A percentile compares a stretch with the other conserved stretches of the same genome.
These are phyloP conservation scores for Stropharia rugosoannulata DNA, from an alignment of 768 basidiomycete species.

Conservation along the genomic window DNA sequence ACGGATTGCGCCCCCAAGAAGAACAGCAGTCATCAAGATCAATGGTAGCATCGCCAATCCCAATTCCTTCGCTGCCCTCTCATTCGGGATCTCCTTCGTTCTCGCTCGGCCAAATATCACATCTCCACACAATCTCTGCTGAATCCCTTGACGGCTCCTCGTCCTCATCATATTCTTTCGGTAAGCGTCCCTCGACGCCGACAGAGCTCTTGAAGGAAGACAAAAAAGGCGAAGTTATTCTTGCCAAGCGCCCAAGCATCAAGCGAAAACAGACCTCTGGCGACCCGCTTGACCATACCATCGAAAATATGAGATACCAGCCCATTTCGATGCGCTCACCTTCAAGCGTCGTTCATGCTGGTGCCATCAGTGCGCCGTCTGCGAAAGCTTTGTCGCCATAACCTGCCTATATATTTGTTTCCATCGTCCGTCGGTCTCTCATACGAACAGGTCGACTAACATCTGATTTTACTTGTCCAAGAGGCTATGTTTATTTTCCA, in stretches of 20 bases:
- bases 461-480: background rate
- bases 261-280: conserved; percentile 33
- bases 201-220: conserved; percentile 67
- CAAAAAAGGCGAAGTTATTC: conserved; percentile 50
- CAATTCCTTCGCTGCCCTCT: background rate
- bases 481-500: no score
- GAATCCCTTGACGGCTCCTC: conserved; percentile 21
- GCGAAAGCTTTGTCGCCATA: conserved; percentile 13
- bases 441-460: background rate
- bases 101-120: background rate
- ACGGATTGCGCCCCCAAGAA: conserved; percentile 10
- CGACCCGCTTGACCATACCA: conserved; percentile 10
- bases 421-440: background rate
- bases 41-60: background rate
- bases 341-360: conserved; percentile 8
- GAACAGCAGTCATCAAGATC: background rate
- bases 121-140: conserved; percentile 10
- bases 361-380: conserved; percentile 10
- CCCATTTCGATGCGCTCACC: conserved; percentile 10
- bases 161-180: conserved; percentile 31
- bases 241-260: conserved; percentile 68
- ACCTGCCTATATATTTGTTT: background rate
- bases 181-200: conserved; percentile 71
- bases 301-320: conserved; percentile 15
- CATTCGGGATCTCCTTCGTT: background rate